These are phyloP conservation scores for Aspergillus neotritici DNA, from an alignment of 2,329 filamentous ascomycete genomes.

Conservation along the genomic window DNA sequence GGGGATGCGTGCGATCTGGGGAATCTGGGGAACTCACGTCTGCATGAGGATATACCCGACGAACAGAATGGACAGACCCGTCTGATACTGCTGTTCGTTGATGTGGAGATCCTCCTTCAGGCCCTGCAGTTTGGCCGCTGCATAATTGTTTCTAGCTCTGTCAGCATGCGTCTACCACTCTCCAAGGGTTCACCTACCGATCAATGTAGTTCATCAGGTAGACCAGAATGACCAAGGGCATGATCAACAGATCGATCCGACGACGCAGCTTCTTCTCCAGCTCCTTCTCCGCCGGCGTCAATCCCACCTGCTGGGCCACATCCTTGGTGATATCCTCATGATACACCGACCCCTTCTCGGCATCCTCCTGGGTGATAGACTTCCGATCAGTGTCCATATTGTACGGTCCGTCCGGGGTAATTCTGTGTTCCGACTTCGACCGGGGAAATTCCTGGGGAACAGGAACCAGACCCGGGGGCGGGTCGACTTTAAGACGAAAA, in stretches of 20 bases:
- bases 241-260: constrained; percentile 18
- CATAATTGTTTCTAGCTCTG: constrained; percentile 33
- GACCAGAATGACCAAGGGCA: constrained; percentile 17
- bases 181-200: constrained; percentile 3
- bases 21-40: constrained; percentile 10
- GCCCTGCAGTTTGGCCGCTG: constrained; percentile 31
- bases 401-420: no score
- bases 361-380: no score
- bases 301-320: no score
- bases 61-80: constrained; percentile 32
- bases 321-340: no score
- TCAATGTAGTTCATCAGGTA: constrained; percentile 24
- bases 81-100: constrained; percentile 26
- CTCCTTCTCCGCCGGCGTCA: not conserved
- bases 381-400: no score
- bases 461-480: no score
- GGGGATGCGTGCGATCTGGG: no score
- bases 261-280: constrained; percentile 16
- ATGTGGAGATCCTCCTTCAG: constrained; percentile 31
- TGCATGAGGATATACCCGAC: constrained; percentile 32
- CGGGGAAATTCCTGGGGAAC: no score
- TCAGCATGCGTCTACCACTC: not conserved
- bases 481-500: no score
- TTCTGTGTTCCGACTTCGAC: no score
- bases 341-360: no score